phyloP scores from a whole-genome alignment of 805 yeast species.

The Wickerhamomyces xylosicus region DNA sequence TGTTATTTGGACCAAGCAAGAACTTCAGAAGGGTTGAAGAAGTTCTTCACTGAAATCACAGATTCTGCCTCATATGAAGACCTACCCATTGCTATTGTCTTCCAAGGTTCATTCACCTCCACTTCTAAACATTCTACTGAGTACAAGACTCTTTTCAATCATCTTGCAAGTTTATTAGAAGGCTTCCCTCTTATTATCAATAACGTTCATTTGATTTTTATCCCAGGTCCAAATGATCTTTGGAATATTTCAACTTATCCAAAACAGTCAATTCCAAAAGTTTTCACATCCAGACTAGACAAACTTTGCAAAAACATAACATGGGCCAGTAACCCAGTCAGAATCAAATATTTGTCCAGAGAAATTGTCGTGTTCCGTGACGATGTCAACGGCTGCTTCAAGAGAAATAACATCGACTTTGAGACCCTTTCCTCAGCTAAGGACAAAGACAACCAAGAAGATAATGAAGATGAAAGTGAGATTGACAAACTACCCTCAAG shows the following conservation, averaged over 20 bases:
- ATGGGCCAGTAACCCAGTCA: constrained; percentile 70
- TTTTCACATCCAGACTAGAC: constrained; percentile 60
- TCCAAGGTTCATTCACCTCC: constrained; percentile 75
- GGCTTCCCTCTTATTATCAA: constrained; percentile 44
- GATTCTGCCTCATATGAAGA: constrained; percentile 23
- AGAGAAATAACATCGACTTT: constrained; percentile 57
- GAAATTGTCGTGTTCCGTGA: constrained; percentile 72
- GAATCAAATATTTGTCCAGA: constrained; percentile 72
- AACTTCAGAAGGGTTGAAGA: constrained; percentile 53
- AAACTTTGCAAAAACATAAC: constrained; percentile 43
- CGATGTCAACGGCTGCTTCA: constrained; percentile 58
- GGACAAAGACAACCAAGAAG: constrained; percentile 14
- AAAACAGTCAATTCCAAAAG: constrained; percentile 54
- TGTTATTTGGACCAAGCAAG: constrained; percentile 51
- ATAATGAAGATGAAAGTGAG: constrained; percentile 5
- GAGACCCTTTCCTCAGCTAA: constrained; percentile 23
- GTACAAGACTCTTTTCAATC: constrained; percentile 64
- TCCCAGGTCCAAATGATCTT: constrained; percentile 91
- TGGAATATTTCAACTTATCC: constrained; percentile 85
- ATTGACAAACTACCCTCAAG: constrained; percentile 33
- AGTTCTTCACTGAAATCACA: constrained; percentile 46
- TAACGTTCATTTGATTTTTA: constrained; percentile 49
- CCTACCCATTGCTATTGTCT: constrained; percentile 60
- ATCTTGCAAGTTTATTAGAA: constrained; percentile 55
- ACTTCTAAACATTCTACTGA: constrained; percentile 49